These are phyloP conservation scores for Mycena rebaudengoi DNA, from an alignment of 768 basidiomycete species.

Conservation along the genomic window DNA sequence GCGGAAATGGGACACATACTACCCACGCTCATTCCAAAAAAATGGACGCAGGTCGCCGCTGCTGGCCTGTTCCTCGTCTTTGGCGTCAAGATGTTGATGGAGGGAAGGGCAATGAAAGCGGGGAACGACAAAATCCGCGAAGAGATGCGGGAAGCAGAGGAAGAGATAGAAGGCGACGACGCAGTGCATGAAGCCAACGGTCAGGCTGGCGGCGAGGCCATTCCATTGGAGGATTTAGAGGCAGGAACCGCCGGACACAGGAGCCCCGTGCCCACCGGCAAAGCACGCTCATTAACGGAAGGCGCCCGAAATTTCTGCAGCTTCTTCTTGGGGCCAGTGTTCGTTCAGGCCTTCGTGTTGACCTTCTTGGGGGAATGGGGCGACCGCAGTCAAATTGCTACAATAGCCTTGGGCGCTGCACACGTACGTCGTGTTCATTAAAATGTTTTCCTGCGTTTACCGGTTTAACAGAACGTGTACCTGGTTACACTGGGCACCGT, in stretches of 20 bases:
- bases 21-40: constrained; percentile 77
- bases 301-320: constrained; percentile 85
- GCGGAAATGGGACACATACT: constrained; percentile 94
- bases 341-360: constrained; percentile 93
- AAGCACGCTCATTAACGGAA: constrained; percentile 49
- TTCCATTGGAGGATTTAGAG: constrained; percentile 81
- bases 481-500: constrained; percentile 91
- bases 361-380: constrained; percentile 99
- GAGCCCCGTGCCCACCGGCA: constrained; percentile 28
- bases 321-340: constrained; percentile 88
- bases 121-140: constrained; percentile 88
- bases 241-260: constrained; percentile 37
- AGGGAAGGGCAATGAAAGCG: constrained; percentile 80
- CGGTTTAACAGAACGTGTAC: constrained; percentile 78
- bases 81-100: constrained; percentile 88
- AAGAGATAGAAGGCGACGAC: constrained; percentile 90
- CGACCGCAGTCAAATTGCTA: constrained; percentile 96
- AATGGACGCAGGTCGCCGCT: constrained; percentile 77
- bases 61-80: constrained; percentile 89
- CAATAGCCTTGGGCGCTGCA: constrained; percentile 93
- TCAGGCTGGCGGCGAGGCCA: constrained; percentile 45
- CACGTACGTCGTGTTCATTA: constrained; percentile 75
- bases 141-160: constrained; percentile 96
- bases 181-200: constrained; percentile 49
- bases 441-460: neutral